These are phyloP conservation scores for Heritiera littoralis DNA, from an alignment of 345 rosid genomes.

Conservation along the genomic window DNA sequence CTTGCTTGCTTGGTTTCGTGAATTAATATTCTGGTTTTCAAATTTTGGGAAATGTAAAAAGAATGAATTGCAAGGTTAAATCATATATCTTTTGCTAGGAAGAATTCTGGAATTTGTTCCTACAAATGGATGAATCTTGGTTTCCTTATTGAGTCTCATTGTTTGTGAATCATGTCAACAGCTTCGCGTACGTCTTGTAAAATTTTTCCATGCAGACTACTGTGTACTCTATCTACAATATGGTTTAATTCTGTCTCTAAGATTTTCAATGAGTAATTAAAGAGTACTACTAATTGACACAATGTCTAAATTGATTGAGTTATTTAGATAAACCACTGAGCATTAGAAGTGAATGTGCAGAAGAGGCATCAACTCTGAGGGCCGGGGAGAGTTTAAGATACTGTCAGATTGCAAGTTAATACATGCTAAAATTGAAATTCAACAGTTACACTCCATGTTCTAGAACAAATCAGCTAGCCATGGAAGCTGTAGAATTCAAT, in stretches of 20 bases:
- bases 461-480: not conserved
- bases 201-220: too few relatives aligned
- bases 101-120: not conserved
- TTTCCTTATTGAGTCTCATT: not conserved
- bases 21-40: not conserved
- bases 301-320: not conserved
- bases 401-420: not conserved
- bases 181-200: too few relatives aligned
- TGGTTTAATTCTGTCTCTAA: not conserved
- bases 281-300: not conserved
- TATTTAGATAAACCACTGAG: not conserved
- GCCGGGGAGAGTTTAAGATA: not conserved
- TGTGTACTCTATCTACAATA: too few relatives aligned
- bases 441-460: not conserved
- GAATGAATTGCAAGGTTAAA: not conserved
- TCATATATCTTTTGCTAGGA: not conserved
- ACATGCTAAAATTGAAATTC: not conserved
- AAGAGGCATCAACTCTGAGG: not conserved
- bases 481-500: not conserved
- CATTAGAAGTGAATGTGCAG: not conserved
- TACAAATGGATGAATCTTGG: not conserved
- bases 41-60: not conserved
- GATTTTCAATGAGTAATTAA: not conserved
- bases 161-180: not conserved
- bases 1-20: slow-evolving; percentile 15